phyloP scores from a whole-genome alignment of 2,329 filamentous ascomycete genomes.

The Cordyceps farinosa region DNA sequence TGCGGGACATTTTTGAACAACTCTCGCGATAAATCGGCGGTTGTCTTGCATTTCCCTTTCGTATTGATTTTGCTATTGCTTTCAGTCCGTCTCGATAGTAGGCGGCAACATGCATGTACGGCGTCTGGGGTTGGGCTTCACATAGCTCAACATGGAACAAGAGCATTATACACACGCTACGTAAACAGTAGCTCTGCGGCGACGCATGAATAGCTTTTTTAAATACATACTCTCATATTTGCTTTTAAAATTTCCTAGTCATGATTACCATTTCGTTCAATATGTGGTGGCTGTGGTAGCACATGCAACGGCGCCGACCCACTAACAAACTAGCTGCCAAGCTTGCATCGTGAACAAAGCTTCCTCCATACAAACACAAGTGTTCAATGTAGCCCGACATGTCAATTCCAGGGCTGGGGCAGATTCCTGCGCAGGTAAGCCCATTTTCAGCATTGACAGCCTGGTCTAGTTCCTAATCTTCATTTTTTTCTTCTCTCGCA shows the following conservation, averaged over 20 bases:
- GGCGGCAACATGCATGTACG: background rate
- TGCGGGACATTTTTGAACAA: slow-evolving; percentile 67
- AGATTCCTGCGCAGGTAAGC: slow-evolving; percentile 58
- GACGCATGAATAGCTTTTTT: background rate
- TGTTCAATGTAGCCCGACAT: slow-evolving; percentile 43
- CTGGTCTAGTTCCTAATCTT: background rate
- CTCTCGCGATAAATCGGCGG: slow-evolving; percentile 38
- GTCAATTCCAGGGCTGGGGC: slow-evolving; percentile 72
- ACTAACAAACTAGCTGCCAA: slow-evolving; percentile 2
- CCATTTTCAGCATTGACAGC: slow-evolving; percentile 22
- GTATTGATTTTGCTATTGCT: background rate
- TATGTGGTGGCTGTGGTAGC: background rate
- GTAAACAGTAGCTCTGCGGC: background rate
- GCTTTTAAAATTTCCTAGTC: background rate
- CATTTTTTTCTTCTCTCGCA: background rate
- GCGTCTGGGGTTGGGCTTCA: background rate
- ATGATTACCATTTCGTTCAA: background rate
- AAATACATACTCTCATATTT: slow-evolving; percentile 16
- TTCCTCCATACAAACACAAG: background rate
- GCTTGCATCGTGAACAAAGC: background rate
- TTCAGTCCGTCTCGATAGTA: background rate
- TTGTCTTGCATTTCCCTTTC: background rate
- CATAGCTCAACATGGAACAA: background rate
- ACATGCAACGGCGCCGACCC: background rate
- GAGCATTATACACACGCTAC: slow-evolving; percentile 1